These are phyloP conservation scores for Echeveria elegans DNA, from an alignment of 164 flowering plant species.

Conservation along the genomic window DNA sequence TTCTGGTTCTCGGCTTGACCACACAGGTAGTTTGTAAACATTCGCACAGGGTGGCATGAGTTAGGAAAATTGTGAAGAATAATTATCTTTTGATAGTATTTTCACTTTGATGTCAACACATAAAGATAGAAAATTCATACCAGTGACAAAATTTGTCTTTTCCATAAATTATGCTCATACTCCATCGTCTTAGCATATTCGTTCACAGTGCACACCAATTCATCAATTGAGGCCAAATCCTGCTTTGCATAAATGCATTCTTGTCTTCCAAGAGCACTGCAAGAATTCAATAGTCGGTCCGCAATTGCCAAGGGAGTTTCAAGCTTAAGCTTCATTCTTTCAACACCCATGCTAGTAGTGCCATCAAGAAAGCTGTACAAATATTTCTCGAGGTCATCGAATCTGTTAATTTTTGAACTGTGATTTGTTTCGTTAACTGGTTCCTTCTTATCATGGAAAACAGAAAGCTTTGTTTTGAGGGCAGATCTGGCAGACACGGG, in stretches of 20 bases:
- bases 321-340: slow-evolving; percentile 87
- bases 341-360: slow-evolving; percentile 62
- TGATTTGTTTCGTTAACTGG: slow-evolving; percentile 17
- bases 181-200: slow-evolving; percentile 57
- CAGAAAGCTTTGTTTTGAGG: slow-evolving; percentile 64
- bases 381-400: slow-evolving; percentile 61
- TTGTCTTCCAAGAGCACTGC: slow-evolving; percentile 47
- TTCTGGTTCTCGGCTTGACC: too few species aligned
- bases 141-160: slow-evolving; percentile 48
- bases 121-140: slow-evolving; percentile 23
- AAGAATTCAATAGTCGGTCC: slow-evolving; percentile 56
- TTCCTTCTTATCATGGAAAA: slow-evolving; percentile 19
- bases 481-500: slow-evolving; percentile 91
- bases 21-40: not conserved
- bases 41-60: not conserved
- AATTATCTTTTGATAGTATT: not conserved
- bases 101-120: not conserved
- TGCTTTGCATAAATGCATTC: slow-evolving; percentile 47
- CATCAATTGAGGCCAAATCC: slow-evolving; percentile 49
- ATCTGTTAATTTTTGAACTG: slow-evolving; percentile 33
- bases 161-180: slow-evolving; percentile 68
- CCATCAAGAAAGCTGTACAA: slow-evolving; percentile 80
- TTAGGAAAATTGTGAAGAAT: not conserved
- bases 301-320: slow-evolving; percentile 85
- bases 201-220: slow-evolving; percentile 45